phyloP scores from a whole-genome alignment of 2,329 filamentous ascomycete genomes.

The Epichloe brachyelytri region DNA sequence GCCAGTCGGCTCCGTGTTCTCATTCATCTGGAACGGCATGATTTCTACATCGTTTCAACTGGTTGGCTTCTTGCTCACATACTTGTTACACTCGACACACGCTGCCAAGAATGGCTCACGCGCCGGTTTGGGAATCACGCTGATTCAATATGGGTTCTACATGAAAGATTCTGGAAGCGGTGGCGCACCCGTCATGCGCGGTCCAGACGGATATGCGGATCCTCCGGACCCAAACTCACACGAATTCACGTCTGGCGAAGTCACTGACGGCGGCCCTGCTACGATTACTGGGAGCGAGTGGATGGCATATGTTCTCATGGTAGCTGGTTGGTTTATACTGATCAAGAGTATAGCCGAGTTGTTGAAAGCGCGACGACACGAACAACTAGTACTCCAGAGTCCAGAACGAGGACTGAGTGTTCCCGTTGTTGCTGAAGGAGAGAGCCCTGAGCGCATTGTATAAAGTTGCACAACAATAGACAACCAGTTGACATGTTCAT shows the following conservation, averaged over 20 bases:
- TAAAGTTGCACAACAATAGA: conserved; percentile 21
- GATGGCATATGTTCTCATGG: conserved; percentile 88
- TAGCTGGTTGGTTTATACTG: conserved; percentile 94
- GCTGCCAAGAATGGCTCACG: conserved; percentile 95
- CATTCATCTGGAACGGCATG: conserved; percentile 85
- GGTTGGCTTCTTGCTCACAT: conserved; percentile 93
- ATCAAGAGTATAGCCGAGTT: conserved; percentile 92
- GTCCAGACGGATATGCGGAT: conserved; percentile 47
- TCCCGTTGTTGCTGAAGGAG: conserved; percentile 76
- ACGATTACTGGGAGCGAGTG: conserved; percentile 68
- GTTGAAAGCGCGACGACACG: conserved; percentile 73
- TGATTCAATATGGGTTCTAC: conserved; percentile 94
- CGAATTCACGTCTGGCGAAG: conserved; percentile 65
- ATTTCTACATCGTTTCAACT: conserved; percentile 97
- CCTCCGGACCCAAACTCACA: conserved; percentile 84
- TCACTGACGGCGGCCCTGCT: conserved; percentile 36
- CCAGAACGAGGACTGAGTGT: conserved; percentile 78
- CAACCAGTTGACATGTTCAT: too few species aligned
- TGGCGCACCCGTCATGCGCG: conserved; percentile 30
- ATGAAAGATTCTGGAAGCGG: conserved; percentile 56
- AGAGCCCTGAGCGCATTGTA: conserved; percentile 65
- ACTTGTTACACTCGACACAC: conserved; percentile 94
- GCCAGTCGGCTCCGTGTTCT: conserved; percentile 78
- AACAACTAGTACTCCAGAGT: conserved; percentile 85
- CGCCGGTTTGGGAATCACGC: conserved; percentile 83